phyloP scores from a whole-genome alignment of 148 eudicot genomes.

The Persicaria maculosa region DNA sequence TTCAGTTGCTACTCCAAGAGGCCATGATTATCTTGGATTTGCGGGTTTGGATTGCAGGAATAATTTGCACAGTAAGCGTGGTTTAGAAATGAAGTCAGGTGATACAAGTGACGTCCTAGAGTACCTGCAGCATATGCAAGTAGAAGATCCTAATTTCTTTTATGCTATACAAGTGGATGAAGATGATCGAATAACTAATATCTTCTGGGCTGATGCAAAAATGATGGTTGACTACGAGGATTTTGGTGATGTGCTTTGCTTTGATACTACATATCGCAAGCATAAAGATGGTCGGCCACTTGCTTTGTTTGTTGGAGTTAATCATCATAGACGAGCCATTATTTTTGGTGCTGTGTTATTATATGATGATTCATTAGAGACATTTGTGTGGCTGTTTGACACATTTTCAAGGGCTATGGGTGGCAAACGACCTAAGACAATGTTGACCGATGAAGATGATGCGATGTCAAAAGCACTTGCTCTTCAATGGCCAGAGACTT shows the following conservation, averaged over 20 bases:
- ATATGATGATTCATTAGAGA: conserved; percentile 44
- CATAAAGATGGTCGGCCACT: conserved; percentile 61
- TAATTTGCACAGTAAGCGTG: background rate
- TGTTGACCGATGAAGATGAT: conserved; percentile 59
- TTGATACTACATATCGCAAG: conserved; percentile 54
- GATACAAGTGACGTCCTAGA: conserved; percentile 64
- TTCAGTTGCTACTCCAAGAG: background rate
- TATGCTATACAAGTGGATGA: conserved; percentile 62
- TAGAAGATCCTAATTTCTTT: conserved; percentile 65
- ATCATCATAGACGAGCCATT: conserved; percentile 67
- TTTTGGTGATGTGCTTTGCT: conserved; percentile 60
- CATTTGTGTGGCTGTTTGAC: conserved; percentile 62
- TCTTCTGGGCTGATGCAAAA: conserved; percentile 75
- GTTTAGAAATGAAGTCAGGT: conserved; percentile 34
- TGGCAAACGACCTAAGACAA: conserved; percentile 51
- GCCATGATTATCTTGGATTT: background rate
- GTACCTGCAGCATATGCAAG: conserved; percentile 67
- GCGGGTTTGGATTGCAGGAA: background rate
- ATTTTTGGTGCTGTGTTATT: conserved; percentile 69
- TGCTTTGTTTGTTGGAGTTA: conserved; percentile 62
- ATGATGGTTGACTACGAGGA: conserved; percentile 53
- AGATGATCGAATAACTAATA: conserved; percentile 50
- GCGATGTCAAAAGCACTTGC: conserved; percentile 42
- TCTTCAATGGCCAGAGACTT: conserved; percentile 51
- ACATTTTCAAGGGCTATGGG: conserved; percentile 50